Evolutionary conservation across 805 yeast genomes (phyloP).

Genomic region (Metschnikowia cerradonensis): DNA sequence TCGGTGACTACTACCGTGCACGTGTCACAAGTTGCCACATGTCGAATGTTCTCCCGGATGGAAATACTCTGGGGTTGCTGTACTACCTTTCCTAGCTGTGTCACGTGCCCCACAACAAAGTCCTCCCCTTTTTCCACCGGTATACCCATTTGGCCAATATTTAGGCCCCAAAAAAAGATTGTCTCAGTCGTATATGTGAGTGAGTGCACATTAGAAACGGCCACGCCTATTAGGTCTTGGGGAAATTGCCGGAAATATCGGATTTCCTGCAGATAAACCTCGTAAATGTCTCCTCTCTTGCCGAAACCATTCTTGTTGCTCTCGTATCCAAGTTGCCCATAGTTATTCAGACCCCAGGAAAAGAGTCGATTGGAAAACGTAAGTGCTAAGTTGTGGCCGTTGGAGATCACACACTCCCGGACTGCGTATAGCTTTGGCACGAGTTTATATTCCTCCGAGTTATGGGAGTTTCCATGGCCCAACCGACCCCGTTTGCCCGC

Average conservation of each 20-base stretch:
- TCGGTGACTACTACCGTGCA: slow-evolving; percentile 63
- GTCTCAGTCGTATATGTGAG: slow-evolving; percentile 50
- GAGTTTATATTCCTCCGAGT: slow-evolving; percentile 41
- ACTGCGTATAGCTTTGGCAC: slow-evolving; percentile 30
- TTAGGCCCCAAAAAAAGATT: slow-evolving; percentile 70
- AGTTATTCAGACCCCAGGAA: slow-evolving; percentile 76
- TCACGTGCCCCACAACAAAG: neutral
- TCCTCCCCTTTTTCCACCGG: neutral
- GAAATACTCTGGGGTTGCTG: slow-evolving; percentile 19
- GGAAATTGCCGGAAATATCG: slow-evolving; percentile 18
- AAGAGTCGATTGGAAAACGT: slow-evolving; percentile 51
- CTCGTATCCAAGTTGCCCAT: slow-evolving; percentile 58
- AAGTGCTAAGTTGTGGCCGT: slow-evolving; percentile 64
- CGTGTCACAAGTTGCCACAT: slow-evolving; percentile 60
- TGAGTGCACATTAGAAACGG: slow-evolving; percentile 69
- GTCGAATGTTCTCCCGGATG: slow-evolving; percentile 48
- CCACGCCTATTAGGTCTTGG: slow-evolving; percentile 38
- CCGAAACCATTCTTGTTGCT: slow-evolving; percentile 13
- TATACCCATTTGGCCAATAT: slow-evolving; percentile 55
- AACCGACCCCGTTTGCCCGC: slow-evolving; percentile 67
- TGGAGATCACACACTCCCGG: slow-evolving; percentile 46
- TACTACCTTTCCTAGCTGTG: neutral
- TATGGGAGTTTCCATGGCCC: slow-evolving; percentile 46
- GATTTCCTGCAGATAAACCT: slow-evolving; percentile 38
- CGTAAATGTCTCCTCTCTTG: slow-evolving; percentile 27